These are phyloP conservation scores for Cunninghamia lanceolata DNA, from an alignment of 75 land plant genomes.

Conservation along the genomic window DNA sequence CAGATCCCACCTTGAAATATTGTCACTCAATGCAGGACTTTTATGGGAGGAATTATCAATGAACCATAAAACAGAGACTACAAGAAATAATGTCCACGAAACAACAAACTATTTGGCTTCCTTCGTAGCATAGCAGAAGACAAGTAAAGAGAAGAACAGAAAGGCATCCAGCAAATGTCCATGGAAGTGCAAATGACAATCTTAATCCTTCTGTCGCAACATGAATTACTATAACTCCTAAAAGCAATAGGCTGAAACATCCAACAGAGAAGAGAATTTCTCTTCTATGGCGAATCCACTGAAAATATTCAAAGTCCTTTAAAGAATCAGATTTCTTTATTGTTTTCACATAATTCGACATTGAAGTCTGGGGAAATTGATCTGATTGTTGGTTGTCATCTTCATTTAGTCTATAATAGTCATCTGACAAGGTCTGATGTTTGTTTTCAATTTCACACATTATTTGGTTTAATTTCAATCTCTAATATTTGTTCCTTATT, in stretches of 20 bases:
- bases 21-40: not conserved
- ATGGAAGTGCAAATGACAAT: not conserved
- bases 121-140: not conserved
- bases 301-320: not conserved
- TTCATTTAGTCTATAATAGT: constrained; percentile 26
- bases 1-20: not conserved
- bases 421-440: constrained; percentile 15
- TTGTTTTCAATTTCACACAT: constrained; percentile 30
- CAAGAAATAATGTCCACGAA: not conserved
- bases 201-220: not conserved
- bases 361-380: not conserved
- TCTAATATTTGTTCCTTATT: constrained; percentile 20
- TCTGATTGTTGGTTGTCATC: not conserved
- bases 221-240: not conserved
- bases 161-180: not conserved
- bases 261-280: not conserved
- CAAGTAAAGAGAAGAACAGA: not conserved
- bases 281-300: not conserved
- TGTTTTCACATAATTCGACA: not conserved
- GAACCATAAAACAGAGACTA: not conserved
- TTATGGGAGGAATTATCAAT: not conserved
- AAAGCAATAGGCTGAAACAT: constrained; percentile 2
- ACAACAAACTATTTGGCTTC: not conserved
- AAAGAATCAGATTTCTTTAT: not conserved
- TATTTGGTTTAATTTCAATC: constrained; percentile 25